phyloP scores from a whole-genome alignment of 2,329 filamentous ascomycete genomes.

The Thermothelomyces thermophilus region DNA sequence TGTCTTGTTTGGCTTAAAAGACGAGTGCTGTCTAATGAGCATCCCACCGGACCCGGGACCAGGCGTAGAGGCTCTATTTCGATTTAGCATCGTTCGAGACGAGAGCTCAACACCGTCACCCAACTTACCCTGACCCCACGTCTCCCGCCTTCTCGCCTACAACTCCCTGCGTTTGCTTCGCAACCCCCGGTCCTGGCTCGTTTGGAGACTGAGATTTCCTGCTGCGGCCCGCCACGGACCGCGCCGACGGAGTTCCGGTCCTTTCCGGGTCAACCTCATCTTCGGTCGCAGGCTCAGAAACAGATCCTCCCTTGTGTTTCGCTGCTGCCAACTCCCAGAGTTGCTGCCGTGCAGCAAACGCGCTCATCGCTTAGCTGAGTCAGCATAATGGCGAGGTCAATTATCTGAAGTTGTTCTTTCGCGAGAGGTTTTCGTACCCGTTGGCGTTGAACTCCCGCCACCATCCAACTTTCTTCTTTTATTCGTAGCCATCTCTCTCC shows the following conservation, averaged over 20 bases:
- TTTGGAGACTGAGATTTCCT: conserved; percentile 9
- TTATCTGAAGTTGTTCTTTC: background rate
- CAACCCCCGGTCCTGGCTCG: background rate
- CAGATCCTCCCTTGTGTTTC: background rate
- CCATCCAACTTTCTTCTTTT: conserved; percentile 36
- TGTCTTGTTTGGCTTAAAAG: conserved; percentile 40
- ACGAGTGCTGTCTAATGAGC: conserved; percentile 34
- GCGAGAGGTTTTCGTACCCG: conserved; percentile 12
- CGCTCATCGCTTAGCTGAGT: conserved; percentile 31
- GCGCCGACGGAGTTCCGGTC: background rate
- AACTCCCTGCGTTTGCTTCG: background rate
- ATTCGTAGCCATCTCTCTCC: conserved; percentile 24
- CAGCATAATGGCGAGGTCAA: background rate
- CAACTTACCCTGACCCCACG: conserved; percentile 5
- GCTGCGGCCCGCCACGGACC: conserved; percentile 1
- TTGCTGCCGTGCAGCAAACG: conserved; percentile 38
- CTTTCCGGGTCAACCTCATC: background rate
- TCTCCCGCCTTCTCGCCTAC: conserved; percentile 1
- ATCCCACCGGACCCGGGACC: conserved; percentile 6
- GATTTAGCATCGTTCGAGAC: background rate
- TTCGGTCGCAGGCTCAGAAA: background rate
- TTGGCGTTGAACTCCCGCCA: conserved; percentile 13
- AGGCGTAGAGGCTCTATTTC: conserved; percentile 7
- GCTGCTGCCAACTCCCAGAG: conserved; percentile 27
- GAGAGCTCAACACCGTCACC: background rate